These are phyloP conservation scores for Saccharum spontaneum DNA, from an alignment of 176 grass and related monocot species.

Conservation along the genomic window DNA sequence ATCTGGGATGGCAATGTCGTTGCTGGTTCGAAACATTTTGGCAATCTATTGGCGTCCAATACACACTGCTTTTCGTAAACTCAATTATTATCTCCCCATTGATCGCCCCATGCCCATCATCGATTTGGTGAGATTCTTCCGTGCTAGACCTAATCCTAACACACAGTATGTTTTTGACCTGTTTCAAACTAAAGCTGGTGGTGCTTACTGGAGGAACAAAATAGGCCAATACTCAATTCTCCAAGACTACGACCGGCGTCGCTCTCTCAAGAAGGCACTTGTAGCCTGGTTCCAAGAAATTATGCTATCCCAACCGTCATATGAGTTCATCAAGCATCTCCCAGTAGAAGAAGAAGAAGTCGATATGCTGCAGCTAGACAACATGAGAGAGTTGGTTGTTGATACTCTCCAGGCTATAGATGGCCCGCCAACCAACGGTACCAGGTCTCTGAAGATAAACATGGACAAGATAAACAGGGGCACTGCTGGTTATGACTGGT, in stretches of 20 bases:
- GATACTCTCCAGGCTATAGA: background rate
- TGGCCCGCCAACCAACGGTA: background rate
- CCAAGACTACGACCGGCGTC: background rate
- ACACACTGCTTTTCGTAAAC: no score
- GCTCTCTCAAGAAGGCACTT: background rate
- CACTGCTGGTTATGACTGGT: no score
- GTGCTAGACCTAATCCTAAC: no score
- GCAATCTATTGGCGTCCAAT: no score
- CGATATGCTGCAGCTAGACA: background rate
- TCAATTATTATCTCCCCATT: no score
- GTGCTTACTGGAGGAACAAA: background rate
- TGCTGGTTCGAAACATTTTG: no score
- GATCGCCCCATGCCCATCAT: accelerated
- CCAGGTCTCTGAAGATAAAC: no score
- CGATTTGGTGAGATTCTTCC: no score
- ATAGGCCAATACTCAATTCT: background rate
- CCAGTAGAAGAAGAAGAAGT: background rate
- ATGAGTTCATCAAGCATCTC: background rate
- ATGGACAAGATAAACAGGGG: no score
- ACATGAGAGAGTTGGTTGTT: background rate
- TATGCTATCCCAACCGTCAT: background rate
- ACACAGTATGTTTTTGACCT: no score
- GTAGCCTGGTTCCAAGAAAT: background rate
- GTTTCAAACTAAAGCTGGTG: no score
- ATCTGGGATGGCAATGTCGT: no score